A percentile compares a stretch with the other conserved stretches of the same genome.
phyloP scores from a whole-genome alignment of 257 asterid species.

The Solanum bulbocastanum region DNA sequence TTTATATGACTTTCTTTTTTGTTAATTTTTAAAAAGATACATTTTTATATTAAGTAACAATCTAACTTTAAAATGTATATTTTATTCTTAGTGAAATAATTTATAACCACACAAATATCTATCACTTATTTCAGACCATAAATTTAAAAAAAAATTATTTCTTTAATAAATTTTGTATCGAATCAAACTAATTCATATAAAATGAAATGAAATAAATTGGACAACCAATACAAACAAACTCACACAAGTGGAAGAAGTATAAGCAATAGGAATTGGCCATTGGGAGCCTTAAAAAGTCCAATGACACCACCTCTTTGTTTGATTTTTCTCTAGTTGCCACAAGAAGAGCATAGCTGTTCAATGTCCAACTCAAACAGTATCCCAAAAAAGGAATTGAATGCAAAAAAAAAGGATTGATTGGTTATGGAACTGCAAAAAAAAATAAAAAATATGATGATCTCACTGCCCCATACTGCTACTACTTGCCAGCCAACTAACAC shows the following conservation, averaged over 20 bases:
- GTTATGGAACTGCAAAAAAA: slow-evolving; percentile 5
- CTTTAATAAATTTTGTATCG: accelerated
- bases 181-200: too few relatives aligned
- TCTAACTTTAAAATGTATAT: too few relatives aligned
- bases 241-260: neutral
- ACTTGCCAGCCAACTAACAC: neutral
- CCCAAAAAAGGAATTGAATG: neutral
- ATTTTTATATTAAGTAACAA: too few relatives aligned
- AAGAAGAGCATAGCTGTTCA: neutral
- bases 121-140: too few relatives aligned
- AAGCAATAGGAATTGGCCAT: neutral
- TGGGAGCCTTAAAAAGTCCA: neutral
- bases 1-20: too few relatives aligned
- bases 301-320: neutral
- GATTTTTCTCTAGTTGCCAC: neutral
- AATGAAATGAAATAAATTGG: too few relatives aligned
- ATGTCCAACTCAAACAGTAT: neutral
- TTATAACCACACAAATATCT: accelerated
- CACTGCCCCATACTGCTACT: neutral
- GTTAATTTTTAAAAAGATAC: too few relatives aligned
- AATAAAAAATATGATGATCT: neutral
- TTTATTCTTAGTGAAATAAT: too few relatives aligned
- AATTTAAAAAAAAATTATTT: accelerated
- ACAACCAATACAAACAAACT: neutral
- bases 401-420: slow-evolving; percentile 8